phyloP scores from a whole-genome alignment of 2,329 filamentous ascomycete genomes.

The Fusarium clavum region DNA sequence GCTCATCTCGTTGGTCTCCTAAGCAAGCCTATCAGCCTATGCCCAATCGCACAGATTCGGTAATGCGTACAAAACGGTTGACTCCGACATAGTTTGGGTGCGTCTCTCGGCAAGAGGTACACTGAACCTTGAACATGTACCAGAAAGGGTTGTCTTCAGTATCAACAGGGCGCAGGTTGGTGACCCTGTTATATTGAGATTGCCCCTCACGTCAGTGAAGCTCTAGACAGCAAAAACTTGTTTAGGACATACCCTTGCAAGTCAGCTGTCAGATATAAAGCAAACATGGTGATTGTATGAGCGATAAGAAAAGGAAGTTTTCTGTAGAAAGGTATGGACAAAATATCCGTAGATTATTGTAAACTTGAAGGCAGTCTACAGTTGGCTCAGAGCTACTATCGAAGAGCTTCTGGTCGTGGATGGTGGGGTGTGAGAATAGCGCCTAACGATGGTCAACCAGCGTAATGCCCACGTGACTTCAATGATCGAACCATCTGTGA shows the following conservation, averaged over 20 bases:
- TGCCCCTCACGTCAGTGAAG: conserved; percentile 38
- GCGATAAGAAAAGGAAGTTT: neutral
- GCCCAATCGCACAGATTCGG: neutral
- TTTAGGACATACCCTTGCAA: conserved; percentile 68
- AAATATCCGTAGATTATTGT: conserved; percentile 4
- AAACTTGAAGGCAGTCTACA: conserved; percentile 21
- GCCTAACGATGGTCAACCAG: neutral
- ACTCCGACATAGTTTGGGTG: conserved; percentile 89
- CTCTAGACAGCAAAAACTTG: neutral
- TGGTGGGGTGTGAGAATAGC: conserved; percentile 46
- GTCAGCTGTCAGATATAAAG: conserved; percentile 75
- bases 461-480: conserved; percentile 38
- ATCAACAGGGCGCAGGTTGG: conserved; percentile 87
- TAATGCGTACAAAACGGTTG: conserved; percentile 81
- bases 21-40: conserved; percentile 17
- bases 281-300: conserved; percentile 65
- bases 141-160: conserved; percentile 86
- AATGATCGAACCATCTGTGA: conserved; percentile 45
- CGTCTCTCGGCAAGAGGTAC: conserved; percentile 93
- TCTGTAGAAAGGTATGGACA: neutral
- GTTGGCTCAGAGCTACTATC: conserved; percentile 24
- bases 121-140: conserved; percentile 98
- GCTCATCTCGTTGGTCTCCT: conserved; percentile 92
- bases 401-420: conserved; percentile 30
- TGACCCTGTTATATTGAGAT: conserved; percentile 72